Percentiles rank a stretch among this genome's conserved stretches.
These are phyloP conservation scores for Verruconis gallopava DNA, from an alignment of 2,329 filamentous ascomycete species.

Conservation along the genomic window DNA sequence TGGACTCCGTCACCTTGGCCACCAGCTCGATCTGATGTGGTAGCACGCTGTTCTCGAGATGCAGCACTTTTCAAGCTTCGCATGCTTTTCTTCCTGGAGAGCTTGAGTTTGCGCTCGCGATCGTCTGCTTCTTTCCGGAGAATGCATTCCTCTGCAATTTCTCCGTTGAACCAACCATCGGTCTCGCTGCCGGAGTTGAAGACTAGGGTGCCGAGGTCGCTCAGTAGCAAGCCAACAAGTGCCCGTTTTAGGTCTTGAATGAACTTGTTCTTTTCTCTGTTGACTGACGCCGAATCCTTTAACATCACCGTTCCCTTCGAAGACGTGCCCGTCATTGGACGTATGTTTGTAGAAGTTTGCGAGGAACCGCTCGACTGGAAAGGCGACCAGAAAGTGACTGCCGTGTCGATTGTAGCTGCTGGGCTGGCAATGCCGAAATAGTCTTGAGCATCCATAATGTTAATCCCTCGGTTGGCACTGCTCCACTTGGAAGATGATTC, in stretches of 20 bases:
- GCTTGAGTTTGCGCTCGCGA: constrained; percentile 23
- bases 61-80: constrained; percentile 41
- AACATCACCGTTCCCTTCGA: constrained; percentile 56
- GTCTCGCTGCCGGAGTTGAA: constrained; percentile 88
- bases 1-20: constrained; percentile 28
- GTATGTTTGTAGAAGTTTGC: constrained; percentile 37
- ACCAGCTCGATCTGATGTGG: constrained; percentile 30
- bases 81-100: constrained; percentile 40
- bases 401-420: constrained; percentile 58
- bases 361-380: constrained; percentile 44
- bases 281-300: constrained; percentile 39
- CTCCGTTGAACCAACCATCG: constrained; percentile 66
- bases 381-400: constrained; percentile 79
- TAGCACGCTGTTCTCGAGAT: constrained; percentile 23
- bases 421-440: constrained; percentile 58
- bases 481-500: constrained; percentile 52
- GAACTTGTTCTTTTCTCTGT: constrained; percentile 59
- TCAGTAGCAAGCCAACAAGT: constrained; percentile 71
- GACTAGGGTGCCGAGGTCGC: constrained; percentile 75
- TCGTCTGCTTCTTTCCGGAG: constrained; percentile 29
- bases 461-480: constrained; percentile 38
- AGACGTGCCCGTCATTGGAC: constrained; percentile 48
- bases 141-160: constrained; percentile 37
- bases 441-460: constrained; percentile 57
- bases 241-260: constrained; percentile 64